Conservation (phyloP, 768 basidiomycete genomes). For the Tubosaeta brunneosetosa region DNA sequence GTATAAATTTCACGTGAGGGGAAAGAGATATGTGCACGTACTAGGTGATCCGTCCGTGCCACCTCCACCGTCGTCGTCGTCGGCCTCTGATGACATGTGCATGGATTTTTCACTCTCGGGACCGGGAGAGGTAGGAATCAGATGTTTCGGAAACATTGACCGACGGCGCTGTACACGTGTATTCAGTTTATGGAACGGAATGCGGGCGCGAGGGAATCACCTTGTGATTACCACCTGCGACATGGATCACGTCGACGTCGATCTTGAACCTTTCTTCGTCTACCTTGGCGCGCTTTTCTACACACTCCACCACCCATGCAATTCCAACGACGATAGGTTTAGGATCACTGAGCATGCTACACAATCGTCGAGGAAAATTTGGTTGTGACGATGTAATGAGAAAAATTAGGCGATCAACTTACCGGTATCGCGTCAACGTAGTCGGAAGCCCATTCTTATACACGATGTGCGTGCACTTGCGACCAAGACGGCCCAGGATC, state of each 20-base stretch:
- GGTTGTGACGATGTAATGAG: background rate
- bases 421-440: slow-evolving; percentile 72
- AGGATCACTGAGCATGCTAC: slow-evolving; percentile 58
- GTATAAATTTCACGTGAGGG: background rate
- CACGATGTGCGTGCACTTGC: slow-evolving; percentile 78
- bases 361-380: background rate
- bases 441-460: slow-evolving; percentile 78
- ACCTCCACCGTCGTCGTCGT: slow-evolving; percentile 30
- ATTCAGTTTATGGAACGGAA: background rate
- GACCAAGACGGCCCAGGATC: slow-evolving; percentile 63
- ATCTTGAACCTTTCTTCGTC: slow-evolving; percentile 65
- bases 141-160: slow-evolving; percentile 65
- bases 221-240: slow-evolving; percentile 61
- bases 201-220: slow-evolving; percentile 31
- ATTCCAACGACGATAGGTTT: slow-evolving; percentile 77
- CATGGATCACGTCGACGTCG: slow-evolving; percentile 53
- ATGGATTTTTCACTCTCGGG: slow-evolving; percentile 5
- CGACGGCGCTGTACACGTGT: slow-evolving; percentile 55
- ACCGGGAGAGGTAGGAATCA: slow-evolving; percentile 33
- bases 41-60: slow-evolving; percentile 16
- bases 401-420: slow-evolving; percentile 14
- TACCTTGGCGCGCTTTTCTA: slow-evolving; percentile 56
- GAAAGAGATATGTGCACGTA: slow-evolving; percentile 11
- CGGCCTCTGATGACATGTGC: slow-evolving; percentile 24
- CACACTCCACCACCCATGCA: slow-evolving; percentile 87